Evolutionary conservation across 2,329 filamentous ascomycete genomes (phyloP).

Genomic region (Boeremia lycopersici): DNA sequence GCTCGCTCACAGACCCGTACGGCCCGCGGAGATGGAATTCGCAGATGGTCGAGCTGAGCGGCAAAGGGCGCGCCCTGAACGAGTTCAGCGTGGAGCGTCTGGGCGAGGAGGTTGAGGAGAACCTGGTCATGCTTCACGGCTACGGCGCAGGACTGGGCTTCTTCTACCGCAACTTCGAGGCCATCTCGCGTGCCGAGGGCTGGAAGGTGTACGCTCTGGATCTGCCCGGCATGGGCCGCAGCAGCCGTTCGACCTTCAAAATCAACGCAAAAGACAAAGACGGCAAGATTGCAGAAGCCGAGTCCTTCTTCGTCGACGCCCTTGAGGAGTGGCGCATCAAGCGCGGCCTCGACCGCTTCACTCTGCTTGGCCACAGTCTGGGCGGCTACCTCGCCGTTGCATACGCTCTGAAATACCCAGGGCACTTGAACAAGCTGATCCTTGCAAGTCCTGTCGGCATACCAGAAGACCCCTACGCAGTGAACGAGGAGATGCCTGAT

Average conservation of each 20-base stretch:
- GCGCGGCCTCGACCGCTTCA: conserved; percentile 90
- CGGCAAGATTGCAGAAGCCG: conserved; percentile 83
- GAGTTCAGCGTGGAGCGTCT: conserved; percentile 89
- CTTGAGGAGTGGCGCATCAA: conserved; percentile 94
- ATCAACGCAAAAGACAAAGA: conserved; percentile 82
- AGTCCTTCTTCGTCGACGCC: conserved; percentile 94
- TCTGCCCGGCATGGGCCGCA: conserved; percentile 92
- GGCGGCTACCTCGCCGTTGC: conserved; percentile 95
- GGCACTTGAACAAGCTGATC: conserved; percentile 92
- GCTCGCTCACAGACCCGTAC: conserved; percentile 69
- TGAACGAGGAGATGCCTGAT: conserved; percentile 79
- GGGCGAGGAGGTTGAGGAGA: conserved; percentile 79
- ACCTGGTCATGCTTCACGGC: conserved; percentile 93
- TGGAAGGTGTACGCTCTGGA: conserved; percentile 96
- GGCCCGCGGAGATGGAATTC: conserved; percentile 87
- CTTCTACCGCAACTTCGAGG: conserved; percentile 98
- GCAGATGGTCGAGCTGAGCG: conserved; percentile 80
- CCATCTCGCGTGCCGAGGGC: conserved; percentile 75
- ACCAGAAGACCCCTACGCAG: conserved; percentile 90
- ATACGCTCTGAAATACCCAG: conserved; percentile 96
- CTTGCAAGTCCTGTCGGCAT: conserved; percentile 93
- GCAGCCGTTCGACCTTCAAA: conserved; percentile 80
- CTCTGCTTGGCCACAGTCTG: conserved; percentile 87
- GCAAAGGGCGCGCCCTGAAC: conserved; percentile 86
- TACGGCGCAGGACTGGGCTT: conserved; percentile 96